A percentile compares a stretch with the other conserved stretches of the same genome.
Conservation (phyloP, 108 stramenopile species). For the Nannochloropsis salina region DNA sequence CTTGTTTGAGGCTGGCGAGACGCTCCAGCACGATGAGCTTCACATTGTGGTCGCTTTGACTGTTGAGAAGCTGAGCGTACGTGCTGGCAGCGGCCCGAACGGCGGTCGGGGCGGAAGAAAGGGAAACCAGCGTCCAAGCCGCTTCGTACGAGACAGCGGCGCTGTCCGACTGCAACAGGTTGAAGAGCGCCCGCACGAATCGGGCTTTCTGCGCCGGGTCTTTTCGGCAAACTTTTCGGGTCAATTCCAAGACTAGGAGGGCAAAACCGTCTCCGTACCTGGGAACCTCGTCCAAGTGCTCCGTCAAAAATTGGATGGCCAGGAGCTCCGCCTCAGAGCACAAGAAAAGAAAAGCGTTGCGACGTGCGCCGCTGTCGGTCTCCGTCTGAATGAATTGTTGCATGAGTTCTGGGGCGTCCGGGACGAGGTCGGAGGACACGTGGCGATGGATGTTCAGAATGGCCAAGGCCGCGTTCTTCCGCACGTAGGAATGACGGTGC, state of each 20-base stretch:
- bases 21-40: slow-evolving; percentile 95
- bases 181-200: slow-evolving; percentile 89
- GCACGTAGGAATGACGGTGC: slow-evolving; percentile 93
- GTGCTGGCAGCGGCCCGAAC: slow-evolving; percentile 92
- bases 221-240: slow-evolving; percentile 77
- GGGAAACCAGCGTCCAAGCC: slow-evolving; percentile 92
- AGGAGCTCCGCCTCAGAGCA: slow-evolving; percentile 85
- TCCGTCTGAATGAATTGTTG: slow-evolving; percentile 69
- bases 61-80: slow-evolving; percentile 89
- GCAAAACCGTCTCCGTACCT: slow-evolving; percentile 70
- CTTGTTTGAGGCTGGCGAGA: slow-evolving; percentile 77
- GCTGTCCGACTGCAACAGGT: slow-evolving; percentile 79
- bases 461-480: slow-evolving; percentile 91
- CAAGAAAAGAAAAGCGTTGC: slow-evolving; percentile 98
- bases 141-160: slow-evolving; percentile 97
- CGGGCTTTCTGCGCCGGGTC: slow-evolving; percentile 95
- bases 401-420: slow-evolving; percentile 94
- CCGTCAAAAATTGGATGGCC: slow-evolving; percentile 90
- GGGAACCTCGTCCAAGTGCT: slow-evolving; percentile 77
- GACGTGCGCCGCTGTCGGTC: slow-evolving; percentile 80
- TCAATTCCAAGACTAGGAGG: slow-evolving; percentile 89
- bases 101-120: slow-evolving; percentile 95
- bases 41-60: slow-evolving; percentile 96
- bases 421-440: slow-evolving; percentile 72
- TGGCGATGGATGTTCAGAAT: slow-evolving; percentile 85